Evolutionary conservation across 805 yeast species (phyloP).

Genomic region (Yarrowia sp.): DNA sequence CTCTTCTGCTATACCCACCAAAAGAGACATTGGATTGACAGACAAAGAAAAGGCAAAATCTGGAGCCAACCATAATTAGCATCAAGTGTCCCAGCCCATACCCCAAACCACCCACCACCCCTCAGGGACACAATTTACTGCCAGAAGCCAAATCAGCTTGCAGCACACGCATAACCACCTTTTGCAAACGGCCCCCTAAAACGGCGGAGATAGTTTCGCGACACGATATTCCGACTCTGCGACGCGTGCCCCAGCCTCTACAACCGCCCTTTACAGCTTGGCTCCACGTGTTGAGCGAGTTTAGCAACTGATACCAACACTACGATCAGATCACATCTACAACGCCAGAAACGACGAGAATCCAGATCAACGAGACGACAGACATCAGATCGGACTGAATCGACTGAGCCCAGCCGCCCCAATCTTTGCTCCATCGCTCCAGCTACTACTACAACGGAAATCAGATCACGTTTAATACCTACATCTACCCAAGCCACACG

Average conservation of each 20-base stretch:
- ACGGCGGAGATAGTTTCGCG: neutral
- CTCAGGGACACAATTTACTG: slow-evolving; percentile 24
- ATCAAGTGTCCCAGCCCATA: slow-evolving; percentile 14
- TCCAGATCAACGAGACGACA: neutral
- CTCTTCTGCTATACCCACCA: neutral
- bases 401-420: too few species aligned
- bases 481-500: too few species aligned
- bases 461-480: too few species aligned
- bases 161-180: slow-evolving; percentile 14
- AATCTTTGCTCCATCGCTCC: too few species aligned
- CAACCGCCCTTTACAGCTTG: neutral
- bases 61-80: slow-evolving; percentile 3
- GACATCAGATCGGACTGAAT: too few species aligned
- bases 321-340: neutral
- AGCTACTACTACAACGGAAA: too few species aligned
- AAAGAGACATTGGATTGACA: neutral
- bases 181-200: neutral
- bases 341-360: neutral
- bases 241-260: neutral
- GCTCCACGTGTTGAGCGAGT: slow-evolving; percentile 3
- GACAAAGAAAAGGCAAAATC: slow-evolving; percentile 1
- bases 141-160: slow-evolving; percentile 23
- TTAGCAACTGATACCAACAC: neutral
- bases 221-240: neutral
- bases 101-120: slow-evolving; percentile 21